Evolutionary conservation across 768 basidiomycete genomes (phyloP).

Genomic region (Flagelloscypha sp.): DNA sequence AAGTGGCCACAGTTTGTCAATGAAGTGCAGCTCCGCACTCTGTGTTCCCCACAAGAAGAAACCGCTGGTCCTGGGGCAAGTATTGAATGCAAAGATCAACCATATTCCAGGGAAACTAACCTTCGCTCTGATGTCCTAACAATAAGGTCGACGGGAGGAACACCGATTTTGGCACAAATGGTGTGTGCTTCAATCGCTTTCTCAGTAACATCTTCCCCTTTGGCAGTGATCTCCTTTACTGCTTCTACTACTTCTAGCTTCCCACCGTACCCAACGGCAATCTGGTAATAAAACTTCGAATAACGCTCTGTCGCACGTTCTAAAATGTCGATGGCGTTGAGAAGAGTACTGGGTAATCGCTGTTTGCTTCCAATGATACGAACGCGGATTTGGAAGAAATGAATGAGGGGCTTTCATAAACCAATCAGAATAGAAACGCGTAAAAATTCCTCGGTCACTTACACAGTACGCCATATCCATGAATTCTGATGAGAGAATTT

Average conservation of each 20-base stretch:
- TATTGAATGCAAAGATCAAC: not conserved
- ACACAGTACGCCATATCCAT: constrained; percentile 10
- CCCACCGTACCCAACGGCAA: constrained; percentile 13
- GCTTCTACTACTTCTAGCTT: constrained; percentile 9
- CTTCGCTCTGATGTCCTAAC: constrained; percentile 9
- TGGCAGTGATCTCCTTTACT: constrained; percentile 5
- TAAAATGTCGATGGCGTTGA: constrained; percentile 10
- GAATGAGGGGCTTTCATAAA: constrained; percentile 11
- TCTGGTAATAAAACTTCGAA: constrained; percentile 5
- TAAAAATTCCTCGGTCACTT: no score
- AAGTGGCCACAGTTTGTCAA: constrained; percentile 11
- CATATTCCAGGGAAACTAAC: not conserved
- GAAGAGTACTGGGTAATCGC: constrained; percentile 10
- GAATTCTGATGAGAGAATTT: constrained; percentile 10
- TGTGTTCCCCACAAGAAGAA: constrained; percentile 11
- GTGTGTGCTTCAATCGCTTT: constrained; percentile 9
- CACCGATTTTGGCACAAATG: constrained; percentile 7
- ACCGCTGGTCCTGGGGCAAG: constrained; percentile 7
- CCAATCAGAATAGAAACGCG: no score
- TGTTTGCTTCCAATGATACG: constrained; percentile 8
- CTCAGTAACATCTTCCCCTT: constrained; percentile 10
- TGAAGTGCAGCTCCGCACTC: constrained; percentile 10
- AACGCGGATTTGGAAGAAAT: constrained; percentile 10
- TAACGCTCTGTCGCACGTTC: constrained; percentile 9
- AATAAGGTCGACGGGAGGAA: constrained; percentile 7